Evolutionary conservation across 768 basidiomycete genomes (phyloP), one percentile per base, ranked within the genome.

Genomic region (Strobilomyces dryophilus): DNA sequence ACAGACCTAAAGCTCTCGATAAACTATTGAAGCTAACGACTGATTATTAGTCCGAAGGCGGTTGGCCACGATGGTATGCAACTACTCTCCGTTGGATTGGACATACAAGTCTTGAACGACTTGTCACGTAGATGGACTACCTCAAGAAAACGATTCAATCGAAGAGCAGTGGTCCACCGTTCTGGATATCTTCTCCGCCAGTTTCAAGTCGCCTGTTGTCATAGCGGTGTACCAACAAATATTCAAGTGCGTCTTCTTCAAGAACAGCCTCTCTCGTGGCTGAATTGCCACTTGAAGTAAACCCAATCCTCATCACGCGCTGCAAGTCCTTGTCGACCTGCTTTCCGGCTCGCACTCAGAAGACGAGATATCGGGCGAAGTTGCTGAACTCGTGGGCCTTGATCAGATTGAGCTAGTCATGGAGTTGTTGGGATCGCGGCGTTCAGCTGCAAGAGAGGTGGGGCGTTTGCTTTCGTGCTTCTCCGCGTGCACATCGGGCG

Each of bases 321-420:
- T 66, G 5, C 60, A 53, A 34, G 31, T n/a, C 17, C 50, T 78
- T 21, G 61, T 63, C 7, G 50, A 61, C 9, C 67, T 79, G 34
- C 69, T 90, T 15, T 75, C 77, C 1, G 82, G 81, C 7, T 57
- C 71, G 21, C 74, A 73, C 36, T 71, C 74, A 6, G 77, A 87
- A 57, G 89, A 93, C 29, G 82, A 80, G 20, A 87, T 97, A 29
- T 88, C 91, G 26, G 80, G 73, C 26, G 87, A 91, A 59, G 66
- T 98, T 10, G 81, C 79, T 8, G 94, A 97, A 54, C 72, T 90
- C 10, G 66, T 95, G 44, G 95, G 94, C 3, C 91, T 85, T 65
- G 89, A 95, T 46, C 80, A 87, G 17, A 82, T 98, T 45, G 90
- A 91, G 26, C 72, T 93, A 32, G 82, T 87, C 8, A 80, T 79